These are phyloP conservation scores for Pezicula radicicola DNA, from an alignment of 2,329 filamentous ascomycete genomes.

Conservation along the genomic window DNA sequence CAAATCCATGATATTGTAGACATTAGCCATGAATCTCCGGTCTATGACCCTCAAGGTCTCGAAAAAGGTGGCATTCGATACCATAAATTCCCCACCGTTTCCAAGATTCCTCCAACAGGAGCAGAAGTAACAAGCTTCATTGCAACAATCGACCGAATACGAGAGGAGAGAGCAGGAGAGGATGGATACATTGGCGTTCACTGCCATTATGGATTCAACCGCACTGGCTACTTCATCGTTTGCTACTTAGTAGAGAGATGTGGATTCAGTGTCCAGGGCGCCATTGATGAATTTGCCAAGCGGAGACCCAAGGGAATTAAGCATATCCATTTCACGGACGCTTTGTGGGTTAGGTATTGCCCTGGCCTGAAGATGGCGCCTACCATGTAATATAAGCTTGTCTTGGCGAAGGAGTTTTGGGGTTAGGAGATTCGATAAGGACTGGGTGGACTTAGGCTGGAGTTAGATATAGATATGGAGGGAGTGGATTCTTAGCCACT, in stretches of 20 bases:
- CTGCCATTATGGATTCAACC: conserved; percentile 95
- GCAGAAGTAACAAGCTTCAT: conserved; percentile 40
- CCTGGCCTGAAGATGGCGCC: conserved; percentile 27
- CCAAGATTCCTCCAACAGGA: conserved; percentile 77
- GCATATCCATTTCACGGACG: conserved; percentile 85
- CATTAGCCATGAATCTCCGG: conserved; percentile 85
- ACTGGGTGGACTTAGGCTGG: background rate
- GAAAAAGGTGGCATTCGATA: conserved; percentile 67
- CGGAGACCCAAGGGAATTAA: conserved; percentile 79
- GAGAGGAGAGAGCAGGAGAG: conserved; percentile 37
- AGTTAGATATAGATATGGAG: too few relatives aligned
- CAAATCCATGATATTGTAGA: conserved; percentile 78
- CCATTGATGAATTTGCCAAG: conserved; percentile 73
- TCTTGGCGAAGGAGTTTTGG: background rate
- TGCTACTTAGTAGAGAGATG: conserved; percentile 86
- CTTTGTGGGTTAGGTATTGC: conserved; percentile 75
- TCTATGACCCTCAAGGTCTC: conserved; percentile 76
- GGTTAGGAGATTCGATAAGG: background rate
- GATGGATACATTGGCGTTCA: conserved; percentile 71
- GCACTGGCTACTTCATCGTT: conserved; percentile 87
- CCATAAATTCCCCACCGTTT: conserved; percentile 88
- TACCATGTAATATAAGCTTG: conserved; percentile 16
- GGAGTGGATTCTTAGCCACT: too few relatives aligned
- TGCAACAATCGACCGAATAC: background rate
- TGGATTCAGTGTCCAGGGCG: conserved; percentile 68